Percentiles rank a stretch among this genome's conserved stretches.
phyloP scores from a whole-genome alignment of 192 early-diverging fungal species.

The Backusella macrospora region DNA sequence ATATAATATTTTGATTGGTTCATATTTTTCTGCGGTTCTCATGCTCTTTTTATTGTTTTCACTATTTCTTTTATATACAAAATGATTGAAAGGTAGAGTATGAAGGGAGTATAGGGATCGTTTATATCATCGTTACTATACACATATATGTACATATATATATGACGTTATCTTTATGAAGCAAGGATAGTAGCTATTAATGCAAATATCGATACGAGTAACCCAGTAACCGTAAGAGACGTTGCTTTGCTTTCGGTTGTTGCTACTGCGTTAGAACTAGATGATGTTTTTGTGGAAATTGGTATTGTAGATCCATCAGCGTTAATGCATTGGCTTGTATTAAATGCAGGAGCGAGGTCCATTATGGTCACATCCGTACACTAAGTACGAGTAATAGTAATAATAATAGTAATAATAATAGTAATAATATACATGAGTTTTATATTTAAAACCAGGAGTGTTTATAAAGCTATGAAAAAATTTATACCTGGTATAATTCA shows the following conservation, averaged over 20 bases:
- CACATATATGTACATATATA: not conserved
- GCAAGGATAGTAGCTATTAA: not conserved
- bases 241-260: not conserved
- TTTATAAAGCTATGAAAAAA: not conserved
- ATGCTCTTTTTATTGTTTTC: not conserved
- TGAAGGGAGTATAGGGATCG: not conserved
- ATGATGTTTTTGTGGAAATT: not conserved
- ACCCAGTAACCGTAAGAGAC: not conserved
- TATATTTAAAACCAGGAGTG: too few relatives aligned
- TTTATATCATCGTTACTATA: not conserved
- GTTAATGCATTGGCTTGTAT: slow-evolving; percentile 28
- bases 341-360: slow-evolving; percentile 13
- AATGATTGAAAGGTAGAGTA: not conserved
- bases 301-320: slow-evolving; percentile 23
- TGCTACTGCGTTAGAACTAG: not conserved
- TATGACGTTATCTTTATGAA: not conserved
- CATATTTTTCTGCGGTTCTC: not conserved
- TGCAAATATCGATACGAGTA: slow-evolving; percentile 2
- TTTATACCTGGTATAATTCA: slow-evolving; percentile 47
- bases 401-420: too few relatives aligned
- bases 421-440: too few relatives aligned
- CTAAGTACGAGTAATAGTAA: too few relatives aligned
- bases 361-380: slow-evolving; percentile 32
- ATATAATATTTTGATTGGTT: not conserved
- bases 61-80: slow-evolving; percentile 7